phyloP scores from a whole-genome alignment of 1,139 yeast species.

The Debaryomycetaceae sp. region DNA sequence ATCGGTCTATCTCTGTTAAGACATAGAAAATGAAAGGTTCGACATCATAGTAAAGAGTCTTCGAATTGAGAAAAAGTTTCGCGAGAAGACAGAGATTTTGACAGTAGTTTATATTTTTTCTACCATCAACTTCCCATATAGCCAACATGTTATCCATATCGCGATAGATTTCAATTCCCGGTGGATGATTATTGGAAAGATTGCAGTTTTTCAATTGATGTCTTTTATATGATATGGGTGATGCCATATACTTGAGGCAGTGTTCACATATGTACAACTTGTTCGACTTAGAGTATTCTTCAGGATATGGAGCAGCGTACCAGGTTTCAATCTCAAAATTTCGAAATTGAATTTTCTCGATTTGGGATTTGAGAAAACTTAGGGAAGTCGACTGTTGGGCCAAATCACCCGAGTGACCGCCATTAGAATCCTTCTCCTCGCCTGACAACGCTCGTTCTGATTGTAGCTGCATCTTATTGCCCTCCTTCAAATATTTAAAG shows the following conservation, averaged over 20 bases:
- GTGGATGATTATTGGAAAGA: conserved; percentile 61
- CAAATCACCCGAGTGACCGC: conserved; percentile 5
- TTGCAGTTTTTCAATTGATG: conserved; percentile 71
- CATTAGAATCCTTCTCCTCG: neutral
- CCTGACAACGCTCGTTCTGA: neutral
- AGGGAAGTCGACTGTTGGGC: conserved; percentile 2
- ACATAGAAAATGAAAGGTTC: conserved; percentile 92
- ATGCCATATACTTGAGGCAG: conserved; percentile 78
- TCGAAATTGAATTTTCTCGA: conserved; percentile 62
- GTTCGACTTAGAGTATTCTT: conserved; percentile 65
- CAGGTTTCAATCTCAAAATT: conserved; percentile 79
- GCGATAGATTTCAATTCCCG: conserved; percentile 87
- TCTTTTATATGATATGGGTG: conserved; percentile 63
- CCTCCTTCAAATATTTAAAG: conserved; percentile 24
- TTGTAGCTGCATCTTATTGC: conserved; percentile 11
- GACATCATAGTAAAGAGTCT: conserved; percentile 89
- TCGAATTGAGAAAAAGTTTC: conserved; percentile 82
- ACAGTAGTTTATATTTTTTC: conserved; percentile 77
- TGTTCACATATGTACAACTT: conserved; percentile 77
- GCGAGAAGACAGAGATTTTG: conserved; percentile 88
- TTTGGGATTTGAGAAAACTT: conserved; percentile 23
- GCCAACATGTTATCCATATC: conserved; percentile 50
- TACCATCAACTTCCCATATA: conserved; percentile 90
- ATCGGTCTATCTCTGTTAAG: conserved; percentile 63
- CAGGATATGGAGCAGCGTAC: conserved; percentile 94